phyloP scores from a whole-genome alignment of 116 monocot genomes.

The Iris pallida region DNA sequence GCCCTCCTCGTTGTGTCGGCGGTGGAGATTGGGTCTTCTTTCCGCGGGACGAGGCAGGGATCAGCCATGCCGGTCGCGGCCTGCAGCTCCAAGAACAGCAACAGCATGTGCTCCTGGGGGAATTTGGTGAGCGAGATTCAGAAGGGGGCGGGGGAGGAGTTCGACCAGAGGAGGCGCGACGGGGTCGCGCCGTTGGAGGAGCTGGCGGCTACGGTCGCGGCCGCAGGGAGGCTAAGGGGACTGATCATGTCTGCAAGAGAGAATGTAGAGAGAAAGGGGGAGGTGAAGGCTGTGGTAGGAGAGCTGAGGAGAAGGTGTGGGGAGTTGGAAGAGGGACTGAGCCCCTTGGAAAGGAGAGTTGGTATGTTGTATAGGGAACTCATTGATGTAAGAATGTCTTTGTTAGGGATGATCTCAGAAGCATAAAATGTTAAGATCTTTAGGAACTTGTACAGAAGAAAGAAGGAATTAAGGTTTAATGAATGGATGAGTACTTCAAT shows the following conservation, averaged over 20 bases:
- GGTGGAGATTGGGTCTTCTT: not conserved
- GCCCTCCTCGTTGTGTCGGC: constrained; percentile 3
- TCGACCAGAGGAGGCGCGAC: not conserved
- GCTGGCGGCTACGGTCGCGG: not conserved
- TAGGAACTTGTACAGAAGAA: no score
- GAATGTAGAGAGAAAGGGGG: not conserved
- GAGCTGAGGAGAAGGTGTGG: constrained; percentile 10
- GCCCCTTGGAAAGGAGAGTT: constrained; percentile 8
- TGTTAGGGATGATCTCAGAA: constrained; percentile 3
- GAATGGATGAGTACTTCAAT: no score
- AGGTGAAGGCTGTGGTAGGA: no score
- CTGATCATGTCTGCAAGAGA: not conserved
- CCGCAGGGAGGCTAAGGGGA: not conserved
- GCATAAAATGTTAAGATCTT: not conserved
- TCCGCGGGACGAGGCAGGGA: not conserved
- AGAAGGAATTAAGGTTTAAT: no score
- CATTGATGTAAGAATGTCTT: constrained; percentile 12
- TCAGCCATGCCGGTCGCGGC: not conserved
- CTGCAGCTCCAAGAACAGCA: no score
- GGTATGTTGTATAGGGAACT: constrained; percentile 16
- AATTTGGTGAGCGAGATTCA: no score
- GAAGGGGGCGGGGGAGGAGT: no score
- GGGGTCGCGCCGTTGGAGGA: constrained; percentile 3
- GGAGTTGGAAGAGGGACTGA: constrained; percentile 8
- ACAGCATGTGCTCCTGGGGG: no score